Evolutionary conservation across 2,329 filamentous ascomycete genomes (phyloP), one percentile per base, ranked within the genome.

Genomic region (Aspergillus candidus): DNA sequence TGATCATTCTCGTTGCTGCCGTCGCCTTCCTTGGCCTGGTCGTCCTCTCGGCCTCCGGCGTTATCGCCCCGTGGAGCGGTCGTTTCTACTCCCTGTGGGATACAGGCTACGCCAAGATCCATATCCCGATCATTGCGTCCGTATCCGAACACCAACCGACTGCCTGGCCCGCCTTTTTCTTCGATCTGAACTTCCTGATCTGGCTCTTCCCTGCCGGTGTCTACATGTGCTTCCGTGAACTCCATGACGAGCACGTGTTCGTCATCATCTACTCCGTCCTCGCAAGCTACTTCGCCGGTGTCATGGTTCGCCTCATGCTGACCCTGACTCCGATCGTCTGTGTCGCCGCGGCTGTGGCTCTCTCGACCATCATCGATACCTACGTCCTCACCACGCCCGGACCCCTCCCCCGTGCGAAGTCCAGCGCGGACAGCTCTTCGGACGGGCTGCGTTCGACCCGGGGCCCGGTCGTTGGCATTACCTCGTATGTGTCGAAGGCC

Each of bases 51-150:
- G 82, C 90, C 14, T 80, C 88, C 13, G 93, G 93, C 49, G 86
- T 93, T 54, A 93, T 98, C 67, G 93, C 94, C 15, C 93, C 94
- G 13, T 98, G 93, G 93, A 89, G 87, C 59, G 93, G 93, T 52
- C 90, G 93, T 59, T 98, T 98, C 79, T 98, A 98, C 75, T 98
- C 94, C 15, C 82, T 98, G 29, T 98, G 91, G 89, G 94, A 98
- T 66, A 98, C 93, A 5, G 86, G 88, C 58, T 98, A 98, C 65
- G 93, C 93, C 60, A 98, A 98, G 77, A 94, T 97, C 52, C 93
- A 98, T 63, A 98, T 98, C 63, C 93, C 93, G 49, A 98, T 98
- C 64, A 98, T 98, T 66, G 93, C 93, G 3, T 98, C 93, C n/a
- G 93, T 98, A 37, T 98, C 93, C 1, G 93, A 98, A 72, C 93